A percentile compares a stretch with the other conserved stretches of the same genome.
Conservation (phyloP, 352 stramenopile species). For the Phytopythium cucurbitacearum region DNA sequence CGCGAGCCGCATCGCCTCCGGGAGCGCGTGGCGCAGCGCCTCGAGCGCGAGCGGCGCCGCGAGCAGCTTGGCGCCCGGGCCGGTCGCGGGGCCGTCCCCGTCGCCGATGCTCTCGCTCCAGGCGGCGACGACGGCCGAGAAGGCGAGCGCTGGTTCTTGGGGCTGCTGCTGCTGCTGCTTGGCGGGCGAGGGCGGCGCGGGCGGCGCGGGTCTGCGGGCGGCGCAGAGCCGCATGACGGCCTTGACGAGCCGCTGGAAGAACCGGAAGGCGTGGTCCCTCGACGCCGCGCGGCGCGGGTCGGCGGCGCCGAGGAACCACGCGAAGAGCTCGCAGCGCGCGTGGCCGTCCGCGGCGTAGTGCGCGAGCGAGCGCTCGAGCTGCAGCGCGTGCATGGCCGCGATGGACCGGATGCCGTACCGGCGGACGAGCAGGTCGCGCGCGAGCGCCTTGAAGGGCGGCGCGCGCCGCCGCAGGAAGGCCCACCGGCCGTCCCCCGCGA, state of each 20-base stretch:
- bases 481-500: constrained; percentile 29
- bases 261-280: constrained; percentile 53
- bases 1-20: constrained; percentile 31
- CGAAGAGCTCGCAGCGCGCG: constrained; percentile 54
- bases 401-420: constrained; percentile 80
- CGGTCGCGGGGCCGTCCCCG: constrained; percentile 21
- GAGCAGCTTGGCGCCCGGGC: constrained; percentile 12
- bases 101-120: constrained; percentile 73
- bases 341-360: constrained; percentile 48
- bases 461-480: constrained; percentile 23
- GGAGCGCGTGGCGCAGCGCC: constrained; percentile 35
- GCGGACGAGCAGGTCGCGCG: constrained; percentile 52
- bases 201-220: constrained; percentile 20
- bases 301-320: constrained; percentile 61
- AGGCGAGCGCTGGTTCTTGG: constrained; percentile 23
- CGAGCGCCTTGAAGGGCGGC: constrained; percentile 48
- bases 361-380: constrained; percentile 65
- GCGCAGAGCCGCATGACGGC: constrained; percentile 28
- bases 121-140: constrained; percentile 33
- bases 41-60: constrained; percentile 30
- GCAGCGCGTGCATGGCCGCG: constrained; percentile 56
- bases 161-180: constrained; percentile 7
- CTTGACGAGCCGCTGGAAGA: constrained; percentile 55
- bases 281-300: constrained; percentile 19
- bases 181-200: constrained; percentile 9